Evolutionary conservation across 495 filamentous ascomycete species (phyloP), one percentile per base, ranked within the genome.

Genomic region (Cudoniella acicularis): DNA sequence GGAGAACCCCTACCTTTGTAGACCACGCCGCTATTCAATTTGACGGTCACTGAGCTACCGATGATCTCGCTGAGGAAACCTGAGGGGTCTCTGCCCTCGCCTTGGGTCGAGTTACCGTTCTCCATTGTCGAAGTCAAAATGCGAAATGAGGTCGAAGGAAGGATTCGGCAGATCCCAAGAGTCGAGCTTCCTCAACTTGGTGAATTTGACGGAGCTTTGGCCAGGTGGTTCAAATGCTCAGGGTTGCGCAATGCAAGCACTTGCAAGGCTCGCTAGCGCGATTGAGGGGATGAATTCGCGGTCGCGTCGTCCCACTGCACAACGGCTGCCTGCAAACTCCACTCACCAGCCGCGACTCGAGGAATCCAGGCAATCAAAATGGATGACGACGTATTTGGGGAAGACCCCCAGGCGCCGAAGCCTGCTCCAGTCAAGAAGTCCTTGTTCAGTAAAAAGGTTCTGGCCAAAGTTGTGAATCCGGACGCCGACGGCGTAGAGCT

Each of bases 1-100:
- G 36, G 8, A 27, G 27, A 26, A 1, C 69, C 42, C 72, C 60
- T 67, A 93, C 94, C 94, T 83, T 92, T 93, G 78, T 95, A 98
- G 49, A 96, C 87, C 52, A 96, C 89, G 8, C 94, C 95, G 10
- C 90, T 95, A 64, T 98, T 98, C 49, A 98, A 79, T 71, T 97
- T 97, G 50, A 98, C 92, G 0, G 88, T 95, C 53, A 98, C 95
- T 17, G 88, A 83, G 26, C 88, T 87, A 22, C 93, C 91, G 68
- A 95, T 94, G 69, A 98, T 96, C 69, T 96, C 90, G 69, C 85
- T 83, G 46, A 98, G 78, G 69, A 97, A 98, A 51, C 85, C 81
- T 0, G 92, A 96, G 0, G 94, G 94, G 68, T 98, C 94, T 68
- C 87, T 91, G 40, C 88, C 86, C 67, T 92, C 88, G 21, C 70